These are phyloP conservation scores for Acanthamoeba lenticulata DNA, from an alignment of 208 protist species.

Conservation along the genomic window DNA sequence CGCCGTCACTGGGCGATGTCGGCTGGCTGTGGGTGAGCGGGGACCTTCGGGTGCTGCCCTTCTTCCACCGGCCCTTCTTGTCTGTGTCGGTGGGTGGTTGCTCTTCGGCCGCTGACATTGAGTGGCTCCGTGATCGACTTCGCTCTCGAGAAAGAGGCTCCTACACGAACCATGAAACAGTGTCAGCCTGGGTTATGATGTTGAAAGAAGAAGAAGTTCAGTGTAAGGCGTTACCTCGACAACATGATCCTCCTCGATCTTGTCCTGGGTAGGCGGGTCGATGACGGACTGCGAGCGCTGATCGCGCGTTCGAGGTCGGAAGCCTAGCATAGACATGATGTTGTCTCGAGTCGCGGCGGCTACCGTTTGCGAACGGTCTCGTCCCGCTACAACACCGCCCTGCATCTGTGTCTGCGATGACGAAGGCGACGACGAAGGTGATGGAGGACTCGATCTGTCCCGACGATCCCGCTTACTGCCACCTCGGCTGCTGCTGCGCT, in stretches of 20 bases:
- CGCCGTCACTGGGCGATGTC: not conserved
- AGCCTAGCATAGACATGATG: slow-evolving; percentile 60
- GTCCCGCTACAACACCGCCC: not conserved
- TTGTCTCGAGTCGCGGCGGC: not conserved
- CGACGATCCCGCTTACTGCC: too few relatives aligned
- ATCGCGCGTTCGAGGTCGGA: slow-evolving; percentile 5
- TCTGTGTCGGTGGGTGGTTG: not conserved
- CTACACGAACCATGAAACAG: not conserved
- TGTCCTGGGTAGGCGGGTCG: slow-evolving; percentile 6
- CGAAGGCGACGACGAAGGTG: not conserved
- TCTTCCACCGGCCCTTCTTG: not conserved
- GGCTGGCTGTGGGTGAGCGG: slow-evolving; percentile 27
- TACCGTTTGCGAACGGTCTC: not conserved
- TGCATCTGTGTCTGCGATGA: not conserved
- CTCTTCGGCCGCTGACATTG: slow-evolving; percentile 52
- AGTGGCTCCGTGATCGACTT: slow-evolving; percentile 56
- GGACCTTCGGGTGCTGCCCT: not conserved
- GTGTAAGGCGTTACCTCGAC: slow-evolving; percentile 15
- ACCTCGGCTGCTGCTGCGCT: not conserved
- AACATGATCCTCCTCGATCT: not conserved
- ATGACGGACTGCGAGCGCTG: slow-evolving; percentile 40
- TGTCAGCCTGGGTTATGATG: not conserved
- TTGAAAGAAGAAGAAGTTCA: not conserved
- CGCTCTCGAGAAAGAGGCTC: not conserved
- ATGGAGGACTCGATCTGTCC: not conserved